Evolutionary conservation across 495 filamentous ascomycete genomes (phyloP).

Genomic region (Staphylotrichum tortipilum): DNA sequence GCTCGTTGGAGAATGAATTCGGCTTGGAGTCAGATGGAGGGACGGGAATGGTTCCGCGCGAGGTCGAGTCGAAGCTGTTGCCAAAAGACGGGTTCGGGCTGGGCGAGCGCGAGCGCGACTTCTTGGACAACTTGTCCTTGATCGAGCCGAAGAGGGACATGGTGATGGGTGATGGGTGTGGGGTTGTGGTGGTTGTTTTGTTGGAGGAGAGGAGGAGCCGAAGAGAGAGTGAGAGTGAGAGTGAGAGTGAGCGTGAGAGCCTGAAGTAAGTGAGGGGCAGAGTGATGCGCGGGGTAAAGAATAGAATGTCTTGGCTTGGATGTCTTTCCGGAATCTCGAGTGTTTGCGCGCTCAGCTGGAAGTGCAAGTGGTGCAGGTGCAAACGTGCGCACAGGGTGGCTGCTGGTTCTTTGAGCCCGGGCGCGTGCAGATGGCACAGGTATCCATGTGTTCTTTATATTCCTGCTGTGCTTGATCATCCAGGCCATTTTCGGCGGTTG

Average conservation of each 20-base stretch:
- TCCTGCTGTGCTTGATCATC: too few species aligned
- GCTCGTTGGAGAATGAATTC: conserved; percentile 2
- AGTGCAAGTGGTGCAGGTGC: too few species aligned
- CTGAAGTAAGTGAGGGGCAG: background rate
- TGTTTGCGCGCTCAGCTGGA: too few species aligned
- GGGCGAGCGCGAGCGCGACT: conserved; percentile 6
- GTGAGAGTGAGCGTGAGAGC: background rate
- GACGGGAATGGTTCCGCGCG: too few species aligned
- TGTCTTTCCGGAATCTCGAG: too few species aligned
- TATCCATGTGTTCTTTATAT: too few species aligned
- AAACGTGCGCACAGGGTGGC: too few species aligned
- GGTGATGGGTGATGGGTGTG: background rate
- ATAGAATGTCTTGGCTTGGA: too few species aligned
- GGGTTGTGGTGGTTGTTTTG: background rate
- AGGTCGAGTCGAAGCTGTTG: background rate
- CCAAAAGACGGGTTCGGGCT: conserved; percentile 1
- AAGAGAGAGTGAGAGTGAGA: background rate
- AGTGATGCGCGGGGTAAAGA: too few species aligned
- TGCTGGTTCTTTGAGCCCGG: too few species aligned
- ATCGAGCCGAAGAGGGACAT: conserved; percentile 16
- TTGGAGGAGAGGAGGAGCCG: background rate
- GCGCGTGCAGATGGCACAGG: too few species aligned
- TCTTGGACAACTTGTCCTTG: conserved; percentile 15
- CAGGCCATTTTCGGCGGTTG: too few species aligned
- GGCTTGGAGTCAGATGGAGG: background rate